Evolutionary conservation across 2,329 filamentous ascomycete species (phyloP).

Genomic region (Cladophialophora yegresii): DNA sequence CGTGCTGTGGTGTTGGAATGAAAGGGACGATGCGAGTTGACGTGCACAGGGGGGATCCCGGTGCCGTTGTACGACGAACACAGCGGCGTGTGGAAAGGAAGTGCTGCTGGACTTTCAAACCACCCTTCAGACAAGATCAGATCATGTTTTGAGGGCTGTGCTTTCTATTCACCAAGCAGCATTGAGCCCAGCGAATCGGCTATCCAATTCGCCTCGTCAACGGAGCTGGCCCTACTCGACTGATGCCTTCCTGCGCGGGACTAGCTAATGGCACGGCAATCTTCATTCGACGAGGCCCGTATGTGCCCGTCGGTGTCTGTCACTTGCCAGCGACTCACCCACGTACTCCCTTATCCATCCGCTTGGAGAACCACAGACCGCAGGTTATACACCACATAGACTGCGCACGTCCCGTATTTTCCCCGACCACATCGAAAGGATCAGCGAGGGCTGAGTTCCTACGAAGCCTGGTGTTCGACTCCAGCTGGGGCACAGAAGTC

Average conservation of each 20-base stretch:
- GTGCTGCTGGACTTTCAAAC: background rate
- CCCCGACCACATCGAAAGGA: too few species aligned
- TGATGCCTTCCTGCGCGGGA: background rate
- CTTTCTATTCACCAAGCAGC: background rate
- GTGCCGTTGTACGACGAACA: background rate
- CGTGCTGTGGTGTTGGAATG: background rate
- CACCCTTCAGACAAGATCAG: too few species aligned
- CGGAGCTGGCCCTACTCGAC: background rate
- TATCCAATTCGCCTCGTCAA: background rate
- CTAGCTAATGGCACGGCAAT: too few species aligned
- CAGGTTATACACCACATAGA: background rate
- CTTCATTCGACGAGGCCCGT: background rate
- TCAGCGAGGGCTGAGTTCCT: too few species aligned
- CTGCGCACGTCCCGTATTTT: too few species aligned
- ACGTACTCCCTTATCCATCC: background rate
- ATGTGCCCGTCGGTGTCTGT: background rate
- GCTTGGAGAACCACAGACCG: background rate
- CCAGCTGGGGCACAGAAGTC: too few species aligned
- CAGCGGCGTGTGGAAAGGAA: background rate
- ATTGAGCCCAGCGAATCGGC: background rate
- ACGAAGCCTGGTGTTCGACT: too few species aligned
- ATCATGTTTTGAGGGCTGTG: too few species aligned
- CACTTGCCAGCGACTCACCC: background rate
- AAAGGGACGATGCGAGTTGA: background rate
- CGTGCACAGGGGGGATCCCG: background rate